These are phyloP conservation scores for Saccharomycopsis sp. DNA, from an alignment of 805 yeast species.

Conservation along the genomic window DNA sequence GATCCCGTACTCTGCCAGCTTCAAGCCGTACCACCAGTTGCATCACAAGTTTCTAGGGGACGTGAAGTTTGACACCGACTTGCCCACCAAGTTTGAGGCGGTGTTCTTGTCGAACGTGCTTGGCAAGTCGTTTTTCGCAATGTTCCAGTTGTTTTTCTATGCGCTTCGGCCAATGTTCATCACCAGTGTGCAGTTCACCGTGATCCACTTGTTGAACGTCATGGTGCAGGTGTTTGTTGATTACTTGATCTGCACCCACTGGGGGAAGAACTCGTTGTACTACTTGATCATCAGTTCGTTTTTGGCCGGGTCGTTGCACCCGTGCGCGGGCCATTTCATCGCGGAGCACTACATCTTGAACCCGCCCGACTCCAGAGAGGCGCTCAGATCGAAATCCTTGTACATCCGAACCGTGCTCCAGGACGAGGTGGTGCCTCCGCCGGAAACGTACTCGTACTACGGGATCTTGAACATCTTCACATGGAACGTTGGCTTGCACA, in stretches of 20 bases:
- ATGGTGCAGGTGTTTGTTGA: constrained; percentile 52
- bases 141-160: constrained; percentile 80
- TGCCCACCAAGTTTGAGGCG: constrained; percentile 78
- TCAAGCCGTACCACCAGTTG: constrained; percentile 79
- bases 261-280: constrained; percentile 56
- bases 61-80: constrained; percentile 72
- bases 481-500: constrained; percentile 92
- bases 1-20: constrained; percentile 79
- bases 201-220: constrained; percentile 61
- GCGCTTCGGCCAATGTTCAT: constrained; percentile 87
- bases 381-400: constrained; percentile 9
- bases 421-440: constrained; percentile 37
- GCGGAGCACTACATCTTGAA: constrained; percentile 85
- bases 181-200: constrained; percentile 64
- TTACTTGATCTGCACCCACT: constrained; percentile 41
- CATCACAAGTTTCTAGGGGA: constrained; percentile 91
- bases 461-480: constrained; percentile 70
- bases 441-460: constrained; percentile 83
- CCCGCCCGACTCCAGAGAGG: constrained; percentile 33
- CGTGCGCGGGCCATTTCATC: constrained; percentile 90
- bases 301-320: constrained; percentile 86
- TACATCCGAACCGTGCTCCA: constrained; percentile 18
- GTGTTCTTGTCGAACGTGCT: constrained; percentile 60
- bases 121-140: constrained; percentile 86
- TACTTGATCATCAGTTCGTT: constrained; percentile 73